phyloP scores from a whole-genome alignment of 1,139 yeast species.

The Saccharomyces hybrid region DNA sequence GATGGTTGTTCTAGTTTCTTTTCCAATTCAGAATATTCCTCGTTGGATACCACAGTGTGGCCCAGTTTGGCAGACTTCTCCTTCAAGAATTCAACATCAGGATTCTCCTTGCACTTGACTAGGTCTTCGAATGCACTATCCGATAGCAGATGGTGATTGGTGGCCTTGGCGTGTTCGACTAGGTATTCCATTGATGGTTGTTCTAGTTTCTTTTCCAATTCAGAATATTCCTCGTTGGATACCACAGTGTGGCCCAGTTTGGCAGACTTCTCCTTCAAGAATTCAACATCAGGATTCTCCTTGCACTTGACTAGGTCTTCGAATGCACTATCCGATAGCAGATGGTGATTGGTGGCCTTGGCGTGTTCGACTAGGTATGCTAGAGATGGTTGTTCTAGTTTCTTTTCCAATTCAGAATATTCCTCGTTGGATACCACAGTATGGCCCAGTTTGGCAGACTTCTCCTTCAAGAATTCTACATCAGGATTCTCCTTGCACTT shows the following conservation, averaged over 20 bases:
- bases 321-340: conserved; percentile 13
- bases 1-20: conserved; percentile 2
- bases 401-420: conserved; percentile 7
- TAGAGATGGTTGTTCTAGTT: conserved; percentile 7
- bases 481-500: conserved; percentile 10
- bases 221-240: conserved; percentile 12
- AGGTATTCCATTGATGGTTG: conserved; percentile 11
- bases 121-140: conserved; percentile 15
- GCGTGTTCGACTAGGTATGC: conserved; percentile 10
- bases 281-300: conserved; percentile 12
- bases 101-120: conserved; percentile 3
- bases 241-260: conserved; percentile 16
- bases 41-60: conserved; percentile 6
- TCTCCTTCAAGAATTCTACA: conserved; percentile 19
- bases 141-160: conserved; percentile 2
- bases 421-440: conserved; percentile 10
- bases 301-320: conserved; percentile 7
- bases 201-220: conserved; percentile 1
- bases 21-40: conserved; percentile 10
- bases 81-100: conserved; percentile 20
- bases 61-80: conserved; percentile 26
- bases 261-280: conserved; percentile 25
- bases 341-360: background rate
- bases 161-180: conserved; percentile 5
- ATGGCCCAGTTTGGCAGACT: conserved; percentile 23